Evolutionary conservation across 306 rosid genomes (phyloP).

Genomic region (Hippophae tibetana): DNA sequence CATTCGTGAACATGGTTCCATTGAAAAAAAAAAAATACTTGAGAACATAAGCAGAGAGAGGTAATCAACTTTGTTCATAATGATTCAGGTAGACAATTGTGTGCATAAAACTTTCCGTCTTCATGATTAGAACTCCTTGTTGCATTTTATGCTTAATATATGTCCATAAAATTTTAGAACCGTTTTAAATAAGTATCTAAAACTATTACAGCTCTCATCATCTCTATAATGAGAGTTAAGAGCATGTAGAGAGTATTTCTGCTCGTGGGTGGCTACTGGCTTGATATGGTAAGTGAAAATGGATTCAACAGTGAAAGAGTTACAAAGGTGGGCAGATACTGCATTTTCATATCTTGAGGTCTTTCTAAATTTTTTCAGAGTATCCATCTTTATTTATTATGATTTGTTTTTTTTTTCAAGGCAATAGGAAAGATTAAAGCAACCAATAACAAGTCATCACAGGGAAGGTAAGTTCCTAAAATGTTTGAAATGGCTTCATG

Average conservation of each 20-base stretch:
- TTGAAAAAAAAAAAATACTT: conserved; percentile 60
- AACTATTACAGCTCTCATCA: too few relatives aligned
- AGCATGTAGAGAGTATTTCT: too few relatives aligned
- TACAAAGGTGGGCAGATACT: conserved; percentile 49
- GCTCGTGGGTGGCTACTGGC: too few relatives aligned
- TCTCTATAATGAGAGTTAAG: too few relatives aligned
- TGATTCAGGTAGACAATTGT: not conserved
- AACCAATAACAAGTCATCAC: conserved; percentile 85
- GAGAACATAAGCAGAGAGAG: conserved; percentile 86
- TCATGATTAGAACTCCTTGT: too few relatives aligned
- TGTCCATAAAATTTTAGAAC: too few relatives aligned
- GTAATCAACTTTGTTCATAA: conserved; percentile 25
- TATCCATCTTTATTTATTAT: conserved; percentile 3
- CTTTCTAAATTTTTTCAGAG: conserved; percentile 11
- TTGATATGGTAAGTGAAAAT: conserved; percentile 64
- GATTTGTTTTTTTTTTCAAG: conserved; percentile 35
- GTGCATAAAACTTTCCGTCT: too few relatives aligned
- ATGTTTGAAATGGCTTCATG: conserved; percentile 6
- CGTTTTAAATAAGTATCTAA: too few relatives aligned
- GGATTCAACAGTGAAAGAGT: conserved; percentile 92
- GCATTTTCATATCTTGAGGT: conserved; percentile 15
- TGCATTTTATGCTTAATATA: too few relatives aligned
- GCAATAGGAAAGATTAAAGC: conserved; percentile 94
- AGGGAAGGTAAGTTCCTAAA: conserved; percentile 64
- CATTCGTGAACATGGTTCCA: conserved; percentile 86